Conservation (phyloP, 805 yeast genomes). For the Yarrowia sp. region DNA sequence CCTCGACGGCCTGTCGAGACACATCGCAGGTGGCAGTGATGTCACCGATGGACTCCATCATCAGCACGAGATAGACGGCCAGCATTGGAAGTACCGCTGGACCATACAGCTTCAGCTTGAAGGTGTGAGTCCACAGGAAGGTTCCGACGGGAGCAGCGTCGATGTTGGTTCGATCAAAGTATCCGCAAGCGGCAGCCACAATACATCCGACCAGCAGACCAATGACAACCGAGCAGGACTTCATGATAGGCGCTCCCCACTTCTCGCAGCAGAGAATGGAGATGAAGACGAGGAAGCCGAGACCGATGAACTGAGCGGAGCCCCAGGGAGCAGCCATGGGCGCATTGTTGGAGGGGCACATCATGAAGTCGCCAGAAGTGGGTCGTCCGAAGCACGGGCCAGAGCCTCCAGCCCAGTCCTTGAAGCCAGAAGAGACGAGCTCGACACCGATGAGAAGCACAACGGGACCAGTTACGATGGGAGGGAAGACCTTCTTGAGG, state of each 20-base stretch:
- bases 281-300: slow-evolving; percentile 78
- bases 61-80: slow-evolving; percentile 75
- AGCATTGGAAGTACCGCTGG: slow-evolving; percentile 83
- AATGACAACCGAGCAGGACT: slow-evolving; percentile 85
- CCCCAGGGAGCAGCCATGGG: slow-evolving; percentile 72
- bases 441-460: slow-evolving; percentile 77
- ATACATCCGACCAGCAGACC: slow-evolving; percentile 87
- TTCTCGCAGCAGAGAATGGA: slow-evolving; percentile 74
- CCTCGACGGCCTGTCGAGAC: slow-evolving; percentile 79
- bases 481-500: slow-evolving; percentile 77
- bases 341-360: slow-evolving; percentile 52
- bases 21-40: slow-evolving; percentile 93
- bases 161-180: slow-evolving; percentile 59
- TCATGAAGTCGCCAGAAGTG: slow-evolving; percentile 44
- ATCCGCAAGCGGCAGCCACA: slow-evolving; percentile 87
- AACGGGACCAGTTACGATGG: slow-evolving; percentile 90
- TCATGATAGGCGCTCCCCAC: slow-evolving; percentile 93
- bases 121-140: slow-evolving; percentile 88
- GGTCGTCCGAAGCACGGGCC: slow-evolving; percentile 42
- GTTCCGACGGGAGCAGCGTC: slow-evolving; percentile 76
- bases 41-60: slow-evolving; percentile 95
- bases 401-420: slow-evolving; percentile 87
- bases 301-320: slow-evolving; percentile 79
- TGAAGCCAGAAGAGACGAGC: slow-evolving; percentile 68
- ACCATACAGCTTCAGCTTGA: slow-evolving; percentile 71